Evolutionary conservation across 2,329 filamentous ascomycete genomes (phyloP).

Genomic region (Hypoxylon sp.): DNA sequence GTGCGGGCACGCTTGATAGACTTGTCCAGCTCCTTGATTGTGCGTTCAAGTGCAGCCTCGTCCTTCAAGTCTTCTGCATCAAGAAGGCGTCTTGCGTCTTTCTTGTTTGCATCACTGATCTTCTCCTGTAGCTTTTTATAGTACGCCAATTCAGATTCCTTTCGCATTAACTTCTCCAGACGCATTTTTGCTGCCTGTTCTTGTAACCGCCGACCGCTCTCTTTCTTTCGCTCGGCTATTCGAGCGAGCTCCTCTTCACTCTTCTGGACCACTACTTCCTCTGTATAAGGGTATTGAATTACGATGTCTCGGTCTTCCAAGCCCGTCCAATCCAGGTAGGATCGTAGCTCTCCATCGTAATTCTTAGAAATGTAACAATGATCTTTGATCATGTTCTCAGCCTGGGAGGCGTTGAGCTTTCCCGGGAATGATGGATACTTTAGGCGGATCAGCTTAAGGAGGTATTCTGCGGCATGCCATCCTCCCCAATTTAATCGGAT

Average conservation of each 20-base stretch:
- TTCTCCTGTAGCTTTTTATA: slow-evolving; percentile 86
- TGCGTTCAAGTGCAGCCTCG: slow-evolving; percentile 85
- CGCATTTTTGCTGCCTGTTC: slow-evolving; percentile 98
- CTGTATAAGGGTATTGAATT: slow-evolving; percentile 93
- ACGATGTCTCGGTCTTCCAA: slow-evolving; percentile 90
- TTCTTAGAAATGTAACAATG: slow-evolving; percentile 91
- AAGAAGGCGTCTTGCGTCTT: slow-evolving; percentile 87
- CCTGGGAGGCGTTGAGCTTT: slow-evolving; percentile 88
- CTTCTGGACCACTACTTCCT: slow-evolving; percentile 91
- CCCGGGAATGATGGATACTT: slow-evolving; percentile 93
- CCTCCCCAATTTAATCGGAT: slow-evolving; percentile 96
- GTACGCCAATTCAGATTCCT: slow-evolving; percentile 95
- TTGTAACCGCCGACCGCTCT: slow-evolving; percentile 90
- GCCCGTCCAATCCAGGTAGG: slow-evolving; percentile 90
- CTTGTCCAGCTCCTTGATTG: slow-evolving; percentile 90
- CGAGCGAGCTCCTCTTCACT: slow-evolving; percentile 92
- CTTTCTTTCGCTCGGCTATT: slow-evolving; percentile 94
- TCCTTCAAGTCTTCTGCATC: slow-evolving; percentile 95
- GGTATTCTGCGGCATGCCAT: slow-evolving; percentile 89
- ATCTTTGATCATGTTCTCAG: slow-evolving; percentile 87
- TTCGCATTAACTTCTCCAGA: slow-evolving; percentile 92
- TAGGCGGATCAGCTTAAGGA: slow-evolving; percentile 87
- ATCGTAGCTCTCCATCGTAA: slow-evolving; percentile 82
- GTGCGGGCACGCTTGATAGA: slow-evolving; percentile 91
- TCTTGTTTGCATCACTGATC: slow-evolving; percentile 85